phyloP scores from a whole-genome alignment of 345 rosid species.

The Raphanus sativus region DNA sequence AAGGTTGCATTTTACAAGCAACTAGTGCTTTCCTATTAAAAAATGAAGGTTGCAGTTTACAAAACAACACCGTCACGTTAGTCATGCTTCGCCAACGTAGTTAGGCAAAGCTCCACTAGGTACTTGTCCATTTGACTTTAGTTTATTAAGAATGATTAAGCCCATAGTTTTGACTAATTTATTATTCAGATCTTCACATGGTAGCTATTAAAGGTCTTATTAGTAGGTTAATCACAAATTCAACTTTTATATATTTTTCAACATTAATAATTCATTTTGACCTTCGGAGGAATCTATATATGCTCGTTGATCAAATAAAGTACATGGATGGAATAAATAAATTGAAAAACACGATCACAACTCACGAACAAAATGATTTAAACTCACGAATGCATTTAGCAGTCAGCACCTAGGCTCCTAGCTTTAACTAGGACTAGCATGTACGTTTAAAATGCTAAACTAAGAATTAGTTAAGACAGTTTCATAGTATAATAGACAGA shows the following conservation, averaged over 20 bases:
- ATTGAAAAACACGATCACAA: background rate
- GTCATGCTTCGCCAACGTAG: slow-evolving; percentile 12
- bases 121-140: slow-evolving; percentile 17
- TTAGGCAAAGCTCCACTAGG: slow-evolving; percentile 29
- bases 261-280: background rate
- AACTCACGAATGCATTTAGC: background rate
- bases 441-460: background rate
- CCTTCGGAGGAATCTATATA: background rate
- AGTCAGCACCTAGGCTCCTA: background rate
- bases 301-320: background rate
- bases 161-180: slow-evolving; percentile 26
- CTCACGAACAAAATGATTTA: background rate
- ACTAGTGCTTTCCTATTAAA: background rate
- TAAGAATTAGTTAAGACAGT: background rate
- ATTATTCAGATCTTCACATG: background rate
- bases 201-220: background rate
- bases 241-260: background rate
- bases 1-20: background rate
- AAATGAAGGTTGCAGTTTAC: background rate
- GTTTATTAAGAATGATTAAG: slow-evolving; percentile 22
- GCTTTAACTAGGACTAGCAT: background rate
- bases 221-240: slow-evolving; percentile 12
- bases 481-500: background rate
- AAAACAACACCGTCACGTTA: slow-evolving; percentile 10
- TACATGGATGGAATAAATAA: background rate